Evolutionary conservation across 306 rosid genomes (phyloP).

Genomic region (Oxytropis ochrocephala): DNA sequence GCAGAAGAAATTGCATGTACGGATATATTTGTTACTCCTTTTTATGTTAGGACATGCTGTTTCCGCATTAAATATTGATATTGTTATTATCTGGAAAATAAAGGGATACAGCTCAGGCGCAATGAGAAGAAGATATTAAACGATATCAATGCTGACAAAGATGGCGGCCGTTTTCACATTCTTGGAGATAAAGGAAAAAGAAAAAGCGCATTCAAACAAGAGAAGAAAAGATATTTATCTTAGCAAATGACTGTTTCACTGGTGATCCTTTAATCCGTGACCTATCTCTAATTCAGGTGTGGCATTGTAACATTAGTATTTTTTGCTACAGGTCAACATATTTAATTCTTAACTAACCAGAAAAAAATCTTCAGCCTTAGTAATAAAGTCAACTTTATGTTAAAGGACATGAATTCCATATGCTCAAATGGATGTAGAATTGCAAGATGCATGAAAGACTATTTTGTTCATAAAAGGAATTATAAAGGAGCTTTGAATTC

Average conservation of each 20-base stretch:
- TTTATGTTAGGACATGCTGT: conserved; percentile 10
- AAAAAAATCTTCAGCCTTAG: background rate
- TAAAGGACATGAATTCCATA: conserved; percentile 80
- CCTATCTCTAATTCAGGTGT: conserved; percentile 83
- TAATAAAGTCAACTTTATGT: conserved; percentile 21
- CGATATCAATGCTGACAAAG: conserved; percentile 80
- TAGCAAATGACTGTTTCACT: conserved; percentile 91
- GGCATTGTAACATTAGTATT: conserved; percentile 12
- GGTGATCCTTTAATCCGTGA: conserved; percentile 90
- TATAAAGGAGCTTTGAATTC: conserved; percentile 73
- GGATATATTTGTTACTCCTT: conserved; percentile 15
- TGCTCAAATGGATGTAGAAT: conserved; percentile 94
- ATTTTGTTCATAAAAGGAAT: conserved; percentile 69
- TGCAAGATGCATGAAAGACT: conserved; percentile 92
- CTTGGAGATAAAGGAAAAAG: conserved; percentile 65
- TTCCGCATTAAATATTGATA: conserved; percentile 18
- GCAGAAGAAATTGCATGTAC: conserved; percentile 91
- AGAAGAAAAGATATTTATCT: conserved; percentile 85
- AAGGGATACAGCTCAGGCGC: conserved; percentile 98
- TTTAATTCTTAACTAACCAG: too few relatives aligned
- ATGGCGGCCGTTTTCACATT: conserved; percentile 79
- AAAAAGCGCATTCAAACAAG: conserved; percentile 90
- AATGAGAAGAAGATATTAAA: conserved; percentile 86
- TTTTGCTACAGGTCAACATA: conserved; percentile 17
- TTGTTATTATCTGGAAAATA: conserved; percentile 24